These are phyloP conservation scores for Trypanosoma congolense DNA, from an alignment of 208 protist genomes.

Conservation along the genomic window DNA sequence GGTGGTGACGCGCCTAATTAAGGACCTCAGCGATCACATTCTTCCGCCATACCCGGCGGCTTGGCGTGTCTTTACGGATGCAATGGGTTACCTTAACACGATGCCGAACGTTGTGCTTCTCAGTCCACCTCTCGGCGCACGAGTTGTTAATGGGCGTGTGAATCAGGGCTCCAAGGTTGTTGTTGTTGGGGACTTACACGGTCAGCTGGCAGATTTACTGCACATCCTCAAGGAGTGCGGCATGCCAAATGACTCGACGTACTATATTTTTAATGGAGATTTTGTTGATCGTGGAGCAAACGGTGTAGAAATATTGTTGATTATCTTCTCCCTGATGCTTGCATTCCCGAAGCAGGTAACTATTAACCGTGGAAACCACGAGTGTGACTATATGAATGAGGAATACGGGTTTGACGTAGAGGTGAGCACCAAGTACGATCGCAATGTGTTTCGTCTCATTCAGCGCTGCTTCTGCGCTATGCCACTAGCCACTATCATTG, in stretches of 20 bases:
- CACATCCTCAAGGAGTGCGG: conserved; percentile 79
- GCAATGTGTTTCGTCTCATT: conserved; percentile 83
- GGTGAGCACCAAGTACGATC: conserved; percentile 97
- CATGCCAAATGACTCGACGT: conserved; percentile 72
- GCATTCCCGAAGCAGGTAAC: conserved; percentile 90
- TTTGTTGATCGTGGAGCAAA: conserved; percentile 97
- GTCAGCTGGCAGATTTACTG: conserved; percentile 81
- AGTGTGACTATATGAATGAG: conserved; percentile 92
- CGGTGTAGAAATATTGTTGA: conserved; percentile 94
- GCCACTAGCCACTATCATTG: conserved; percentile 77
- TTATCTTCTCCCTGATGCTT: conserved; percentile 95
- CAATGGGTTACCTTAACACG: conserved; percentile 79
- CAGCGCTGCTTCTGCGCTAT: conserved; percentile 87
- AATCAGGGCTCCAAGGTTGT: conserved; percentile 81
- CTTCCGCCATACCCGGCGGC: conserved; percentile 75
- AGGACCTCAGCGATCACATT: conserved; percentile 61
- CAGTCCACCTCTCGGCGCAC: conserved; percentile 60
- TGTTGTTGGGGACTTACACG: conserved; percentile 86
- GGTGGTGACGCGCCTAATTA: conserved; percentile 64
- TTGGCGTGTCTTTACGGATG: conserved; percentile 81
- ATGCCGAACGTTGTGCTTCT: conserved; percentile 80
- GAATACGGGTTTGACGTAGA: conserved; percentile 99
- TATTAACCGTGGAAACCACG: conserved; percentile 95
- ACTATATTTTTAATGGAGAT: conserved; percentile 94
- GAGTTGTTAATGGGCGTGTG: conserved; percentile 61